Evolutionary conservation across 1,284 basidiomycete species (phyloP), one percentile per base, ranked within the genome.

Genomic region (Ustilago sp.): DNA sequence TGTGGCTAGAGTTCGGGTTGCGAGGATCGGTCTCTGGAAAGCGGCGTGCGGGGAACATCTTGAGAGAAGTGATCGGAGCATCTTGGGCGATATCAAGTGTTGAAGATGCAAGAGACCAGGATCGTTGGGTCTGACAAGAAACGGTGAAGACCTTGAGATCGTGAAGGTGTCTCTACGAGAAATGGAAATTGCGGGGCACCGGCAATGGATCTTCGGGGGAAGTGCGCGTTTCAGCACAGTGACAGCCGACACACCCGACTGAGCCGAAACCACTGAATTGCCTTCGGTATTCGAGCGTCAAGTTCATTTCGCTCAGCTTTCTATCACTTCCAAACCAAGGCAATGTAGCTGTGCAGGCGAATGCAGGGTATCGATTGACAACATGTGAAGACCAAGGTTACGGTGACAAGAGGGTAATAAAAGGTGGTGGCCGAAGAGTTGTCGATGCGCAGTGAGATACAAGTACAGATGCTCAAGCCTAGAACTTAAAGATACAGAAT

Each of bases 161-260:
- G 34, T 13, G 4, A 36, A 3, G 34, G n/a, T n/a, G 32, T 31
- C 43, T 8, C 45, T 35, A 9, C 31, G 19, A 35, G 15, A 19
- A 19, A 8, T 51, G 39, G 34, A 13, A 43, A 59, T n/a, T 68
- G 67, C 54, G 68, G 48, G 59, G 62, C 15, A 54, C 55, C 43
- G 51, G 43, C 35, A 41, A 50, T 47, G 13, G 39, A 11, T n/a
- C 28, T 53, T 45, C 8, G 41, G 56, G 35, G 45, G 9, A 51
- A 45, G 11, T 59, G 51, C 57, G 63, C 8, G 34, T 59, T 59
- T 59, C 34, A 54, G 9, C 23, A 36, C 48, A 23, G 11, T 4
- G 6, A 47, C 41, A 34, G 15, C 63, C 69, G 69, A 31, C 69
- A 67, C 57, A 52, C 3, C 69, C 64, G 69, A 28, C 56, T 67